Evolutionary conservation across 2,329 filamentous ascomycete genomes (phyloP).

Genomic region (Hypoxylon sp.): DNA sequence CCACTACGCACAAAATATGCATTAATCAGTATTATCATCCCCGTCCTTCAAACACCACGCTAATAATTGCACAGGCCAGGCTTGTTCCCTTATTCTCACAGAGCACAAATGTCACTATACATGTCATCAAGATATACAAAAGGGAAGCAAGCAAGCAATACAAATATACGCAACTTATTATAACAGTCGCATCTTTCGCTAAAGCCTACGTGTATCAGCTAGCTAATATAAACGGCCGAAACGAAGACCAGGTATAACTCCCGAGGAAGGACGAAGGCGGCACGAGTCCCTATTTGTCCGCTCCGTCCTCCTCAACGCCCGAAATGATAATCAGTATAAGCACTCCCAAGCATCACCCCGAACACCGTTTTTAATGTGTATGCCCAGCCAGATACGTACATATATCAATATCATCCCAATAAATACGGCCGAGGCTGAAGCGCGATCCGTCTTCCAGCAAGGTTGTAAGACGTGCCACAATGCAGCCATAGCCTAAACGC

Average conservation of each 20-base stretch:
- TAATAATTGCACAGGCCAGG: no score
- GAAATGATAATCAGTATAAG: constrained; percentile 46
- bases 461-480: constrained; percentile 45
- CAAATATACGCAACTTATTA: constrained; percentile 8
- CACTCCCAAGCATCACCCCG: constrained; percentile 48
- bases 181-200: constrained; percentile 22
- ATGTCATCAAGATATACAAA: neutral
- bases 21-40: constrained; percentile 1
- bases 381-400: constrained; percentile 57
- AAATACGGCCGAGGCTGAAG: constrained; percentile 41
- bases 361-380: constrained; percentile 66
- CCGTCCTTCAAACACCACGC: neutral
- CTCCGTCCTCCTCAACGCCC: constrained; percentile 43
- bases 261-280: constrained; percentile 36
- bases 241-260: constrained; percentile 35
- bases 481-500: constrained; percentile 51
- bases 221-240: constrained; percentile 47
- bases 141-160: neutral
- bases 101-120: neutral
- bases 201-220: constrained; percentile 47
- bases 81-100: neutral
- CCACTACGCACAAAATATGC: constrained; percentile 3
- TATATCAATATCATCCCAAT: constrained; percentile 43
- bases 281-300: constrained; percentile 37
- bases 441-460: constrained; percentile 43